Evolutionary conservation across 768 basidiomycete species (phyloP), one percentile per base, ranked within the genome.

Genomic region (Suillus plorans): DNA sequence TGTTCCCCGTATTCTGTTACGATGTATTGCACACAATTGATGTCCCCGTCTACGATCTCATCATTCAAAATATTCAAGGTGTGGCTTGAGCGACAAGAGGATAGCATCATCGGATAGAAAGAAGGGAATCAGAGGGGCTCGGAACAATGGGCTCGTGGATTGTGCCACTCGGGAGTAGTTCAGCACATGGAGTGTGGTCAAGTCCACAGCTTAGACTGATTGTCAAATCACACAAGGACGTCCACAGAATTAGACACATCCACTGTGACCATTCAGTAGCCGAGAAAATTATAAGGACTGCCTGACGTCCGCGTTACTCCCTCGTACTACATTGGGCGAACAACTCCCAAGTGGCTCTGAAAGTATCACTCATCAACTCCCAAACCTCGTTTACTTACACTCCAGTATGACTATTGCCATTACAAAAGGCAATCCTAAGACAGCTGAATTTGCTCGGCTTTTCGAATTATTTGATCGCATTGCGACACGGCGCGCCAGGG

Each of bases 401-500:
- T 49, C 62, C 57, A 13, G 44, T 28, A 75, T 75, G 74, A 28
- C 69, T 1, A 65, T 62, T 10, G 59, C 68, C 18, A 65, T 64
- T 58, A 68, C 70, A 44, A 60, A 74, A 49, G 69, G 72, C 47
- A 74, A 81, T 34, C 66, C 77, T 58, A 84, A 80, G 70, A 81
- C 75, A 12, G 80, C 81, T 47, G 86, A 87, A 59, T 84, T 86
- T 67, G 82, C 83, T 2, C 77, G 78, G 61, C 82, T 88, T 44
- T 84, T 86, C 64, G 78, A 81, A 47, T 72, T 85, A 61, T 86
- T 86, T 67, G 83, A 87, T 47, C 80, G 78, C 41, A 80, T 88
- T 36, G 81, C 82, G n/a, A 78, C 80, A 18, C 79, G 79, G 64
- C 77, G 81, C 49, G 70, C 80, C 28, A 77, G 77, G 16, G 68